These are phyloP conservation scores for Ensete glaucum DNA, from an alignment of 176 grass and related monocot species.

Conservation along the genomic window DNA sequence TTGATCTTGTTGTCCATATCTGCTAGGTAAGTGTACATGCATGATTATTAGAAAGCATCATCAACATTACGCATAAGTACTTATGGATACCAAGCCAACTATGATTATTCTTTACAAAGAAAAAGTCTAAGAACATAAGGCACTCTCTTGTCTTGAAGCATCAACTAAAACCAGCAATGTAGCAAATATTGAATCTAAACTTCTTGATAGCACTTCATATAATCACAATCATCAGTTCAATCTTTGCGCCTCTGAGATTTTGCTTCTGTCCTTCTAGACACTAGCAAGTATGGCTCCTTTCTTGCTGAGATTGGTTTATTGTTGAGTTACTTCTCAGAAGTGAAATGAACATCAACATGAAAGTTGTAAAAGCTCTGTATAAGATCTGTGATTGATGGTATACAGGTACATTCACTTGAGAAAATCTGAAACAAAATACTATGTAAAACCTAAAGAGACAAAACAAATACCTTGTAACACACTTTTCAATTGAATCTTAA, in stretches of 20 bases:
- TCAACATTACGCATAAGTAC: too few relatives aligned
- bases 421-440: too few relatives aligned
- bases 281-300: neutral
- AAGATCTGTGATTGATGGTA: too few relatives aligned
- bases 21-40: conserved; percentile 10
- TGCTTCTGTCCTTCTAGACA: neutral
- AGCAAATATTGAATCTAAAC: too few relatives aligned
- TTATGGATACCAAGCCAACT: too few relatives aligned
- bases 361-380: neutral
- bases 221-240: neutral
- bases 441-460: too few relatives aligned
- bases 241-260: too few relatives aligned
- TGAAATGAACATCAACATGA: neutral
- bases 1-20: conserved; percentile 92
- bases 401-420: too few relatives aligned
- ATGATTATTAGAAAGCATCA: too few relatives aligned
- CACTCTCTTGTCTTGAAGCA: neutral
- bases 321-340: neutral
- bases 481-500: too few relatives aligned
- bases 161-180: neutral
- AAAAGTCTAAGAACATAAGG: neutral
- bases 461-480: too few relatives aligned
- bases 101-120: too few relatives aligned
- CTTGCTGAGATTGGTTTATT: neutral
- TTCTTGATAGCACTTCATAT: neutral